Evolutionary conservation across 208 protist species (phyloP).

Genomic region (Trypanosoma mega): DNA sequence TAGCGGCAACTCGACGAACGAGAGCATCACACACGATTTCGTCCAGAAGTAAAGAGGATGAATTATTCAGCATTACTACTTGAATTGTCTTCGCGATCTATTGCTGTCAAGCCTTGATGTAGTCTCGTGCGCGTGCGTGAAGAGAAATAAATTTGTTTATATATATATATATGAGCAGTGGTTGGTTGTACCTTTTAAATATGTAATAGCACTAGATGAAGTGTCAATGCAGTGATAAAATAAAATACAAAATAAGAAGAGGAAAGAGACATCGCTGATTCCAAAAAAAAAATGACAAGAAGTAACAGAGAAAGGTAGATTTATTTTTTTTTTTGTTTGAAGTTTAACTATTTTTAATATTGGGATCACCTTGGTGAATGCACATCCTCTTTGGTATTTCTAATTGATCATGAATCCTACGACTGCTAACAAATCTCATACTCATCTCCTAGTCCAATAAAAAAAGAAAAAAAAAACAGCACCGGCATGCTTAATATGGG

Average conservation of each 20-base stretch:
- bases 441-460: conserved; percentile 3
- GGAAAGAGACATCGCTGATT: too few species aligned
- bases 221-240: conserved; percentile 14
- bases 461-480: conserved; percentile 12
- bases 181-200: background rate
- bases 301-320: too few species aligned
- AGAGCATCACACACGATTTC: background rate
- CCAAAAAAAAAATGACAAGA: too few species aligned
- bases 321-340: too few species aligned
- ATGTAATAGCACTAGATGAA: background rate
- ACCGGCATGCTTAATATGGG: conserved; percentile 54
- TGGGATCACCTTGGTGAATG: too few species aligned
- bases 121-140: too few species aligned
- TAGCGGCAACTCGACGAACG: background rate
- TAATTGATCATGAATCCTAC: conserved; percentile 7
- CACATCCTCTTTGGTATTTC: too few species aligned
- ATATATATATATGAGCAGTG: background rate
- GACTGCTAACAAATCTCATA: conserved; percentile 23
- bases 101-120: too few species aligned
- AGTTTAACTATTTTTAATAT: too few species aligned
- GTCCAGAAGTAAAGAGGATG: background rate
- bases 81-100: too few species aligned
- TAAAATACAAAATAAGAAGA: conserved; percentile 4
- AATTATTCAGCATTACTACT: background rate
- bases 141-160: background rate